Percentiles rank a stretch among this genome's conserved stretches.
These are phyloP conservation scores for Xylaria sp. DNA, from an alignment of 495 filamentous ascomycete species.

Conservation along the genomic window DNA sequence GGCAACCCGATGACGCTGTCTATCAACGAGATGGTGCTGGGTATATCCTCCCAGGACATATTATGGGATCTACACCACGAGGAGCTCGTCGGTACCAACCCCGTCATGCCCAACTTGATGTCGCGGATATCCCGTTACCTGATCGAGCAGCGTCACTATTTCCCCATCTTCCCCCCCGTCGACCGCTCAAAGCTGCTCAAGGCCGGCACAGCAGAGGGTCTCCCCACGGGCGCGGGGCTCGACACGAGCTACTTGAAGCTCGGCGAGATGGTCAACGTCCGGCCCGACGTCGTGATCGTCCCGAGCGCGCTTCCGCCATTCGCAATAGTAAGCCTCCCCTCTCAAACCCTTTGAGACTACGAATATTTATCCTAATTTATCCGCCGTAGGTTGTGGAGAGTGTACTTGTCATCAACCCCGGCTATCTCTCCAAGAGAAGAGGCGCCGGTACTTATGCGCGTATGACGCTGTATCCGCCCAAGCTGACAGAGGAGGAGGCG, in stretches of 20 bases:
- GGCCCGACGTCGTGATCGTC: slow-evolving; percentile 83
- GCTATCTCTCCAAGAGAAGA: slow-evolving; percentile 80
- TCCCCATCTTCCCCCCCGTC: slow-evolving; percentile 83
- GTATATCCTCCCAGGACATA: slow-evolving; percentile 82
- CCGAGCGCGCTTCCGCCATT: slow-evolving; percentile 86
- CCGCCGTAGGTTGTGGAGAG: slow-evolving; percentile 75
- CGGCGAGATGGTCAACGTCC: slow-evolving; percentile 84
- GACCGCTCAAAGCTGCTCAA: slow-evolving; percentile 71
- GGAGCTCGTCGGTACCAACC: slow-evolving; percentile 67
- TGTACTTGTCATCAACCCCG: slow-evolving; percentile 87
- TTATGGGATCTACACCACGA: slow-evolving; percentile 80
- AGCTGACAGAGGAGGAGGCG: slow-evolving; percentile 64
- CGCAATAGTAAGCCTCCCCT: slow-evolving; percentile 71
- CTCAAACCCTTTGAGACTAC: neutral
- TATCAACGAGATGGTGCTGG: slow-evolving; percentile 83
- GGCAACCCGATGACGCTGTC: slow-evolving; percentile 88
- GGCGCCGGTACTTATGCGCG: slow-evolving; percentile 82
- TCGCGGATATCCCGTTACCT: slow-evolving; percentile 73
- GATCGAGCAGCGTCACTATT: slow-evolving; percentile 88
- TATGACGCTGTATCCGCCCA: slow-evolving; percentile 71
- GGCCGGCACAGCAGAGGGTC: slow-evolving; percentile 60
- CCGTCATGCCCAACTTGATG: slow-evolving; percentile 64
- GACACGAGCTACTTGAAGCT: slow-evolving; percentile 88
- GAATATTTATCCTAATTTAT: slow-evolving; percentile 28
- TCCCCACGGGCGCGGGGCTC: slow-evolving; percentile 72